Conservation (phyloP, 1,284 basidiomycete genomes). For the Leccinum subspadiceum region DNA sequence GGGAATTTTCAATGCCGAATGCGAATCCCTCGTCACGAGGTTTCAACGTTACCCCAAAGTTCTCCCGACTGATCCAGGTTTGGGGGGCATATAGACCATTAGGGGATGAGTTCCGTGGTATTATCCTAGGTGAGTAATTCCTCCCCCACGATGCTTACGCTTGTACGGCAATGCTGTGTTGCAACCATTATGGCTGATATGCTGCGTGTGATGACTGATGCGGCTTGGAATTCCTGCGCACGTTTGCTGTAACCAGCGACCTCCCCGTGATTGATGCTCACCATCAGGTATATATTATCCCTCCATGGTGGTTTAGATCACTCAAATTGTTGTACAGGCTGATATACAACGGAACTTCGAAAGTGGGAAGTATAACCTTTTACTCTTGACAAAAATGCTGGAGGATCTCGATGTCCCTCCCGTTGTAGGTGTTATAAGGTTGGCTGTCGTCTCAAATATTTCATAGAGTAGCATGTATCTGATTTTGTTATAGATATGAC, state of each 20-base stretch:
- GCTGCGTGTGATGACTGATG: slow-evolving; percentile 40
- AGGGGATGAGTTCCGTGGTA: slow-evolving; percentile 56
- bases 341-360: slow-evolving; percentile 46
- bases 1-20: slow-evolving; percentile 60
- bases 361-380: slow-evolving; percentile 56
- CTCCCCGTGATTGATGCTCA: slow-evolving; percentile 31
- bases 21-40: slow-evolving; percentile 48
- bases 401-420: slow-evolving; percentile 59
- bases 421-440: slow-evolving; percentile 60
- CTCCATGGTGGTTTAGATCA: slow-evolving; percentile 1
- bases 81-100: slow-evolving; percentile 51
- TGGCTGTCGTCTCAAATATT: slow-evolving; percentile 18
- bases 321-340: slow-evolving; percentile 18
- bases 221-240: slow-evolving; percentile 42
- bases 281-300: slow-evolving; percentile 28
- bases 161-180: slow-evolving; percentile 42
- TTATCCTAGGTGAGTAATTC: slow-evolving; percentile 56
- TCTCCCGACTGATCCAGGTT: slow-evolving; percentile 54
- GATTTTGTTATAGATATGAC: slow-evolving; percentile 49
- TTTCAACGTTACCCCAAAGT: slow-evolving; percentile 66
- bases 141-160: slow-evolving; percentile 1
- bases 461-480: slow-evolving; percentile 7
- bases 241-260: slow-evolving; percentile 30
- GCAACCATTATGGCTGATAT: slow-evolving; percentile 49
- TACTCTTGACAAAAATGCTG: slow-evolving; percentile 55